Conservation (phyloP, 1,139 yeast species). For the Yamadazyma buinensis region DNA sequence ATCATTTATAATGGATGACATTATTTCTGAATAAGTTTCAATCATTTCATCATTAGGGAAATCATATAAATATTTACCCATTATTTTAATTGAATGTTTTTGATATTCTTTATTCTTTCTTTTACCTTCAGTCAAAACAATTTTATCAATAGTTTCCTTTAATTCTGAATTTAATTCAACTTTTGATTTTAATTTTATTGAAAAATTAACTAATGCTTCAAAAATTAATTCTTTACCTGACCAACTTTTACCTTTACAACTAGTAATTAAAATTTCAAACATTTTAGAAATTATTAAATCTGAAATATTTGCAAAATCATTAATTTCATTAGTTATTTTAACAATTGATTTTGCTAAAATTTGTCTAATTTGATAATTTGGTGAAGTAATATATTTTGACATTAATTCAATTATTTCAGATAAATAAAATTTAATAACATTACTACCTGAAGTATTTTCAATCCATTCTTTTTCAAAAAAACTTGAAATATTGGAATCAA, state of each 20-base stretch:
- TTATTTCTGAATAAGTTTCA: slow-evolving; percentile 35
- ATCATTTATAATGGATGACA: slow-evolving; percentile 32
- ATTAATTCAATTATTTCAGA: slow-evolving; percentile 63
- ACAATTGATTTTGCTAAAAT: slow-evolving; percentile 71
- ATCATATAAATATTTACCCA: slow-evolving; percentile 45
- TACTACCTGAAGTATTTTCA: slow-evolving; percentile 70
- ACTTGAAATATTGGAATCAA: slow-evolving; percentile 39
- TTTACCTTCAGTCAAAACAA: slow-evolving; percentile 58
- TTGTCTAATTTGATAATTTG: slow-evolving; percentile 62
- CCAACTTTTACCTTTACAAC: slow-evolving; percentile 82
- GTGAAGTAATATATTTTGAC: slow-evolving; percentile 49
- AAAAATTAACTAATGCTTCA: slow-evolving; percentile 62
- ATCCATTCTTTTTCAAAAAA: slow-evolving; percentile 71
- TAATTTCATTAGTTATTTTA: slow-evolving; percentile 48
- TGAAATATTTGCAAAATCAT: slow-evolving; percentile 29
- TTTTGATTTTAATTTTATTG: slow-evolving; percentile 40
- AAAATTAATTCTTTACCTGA: slow-evolving; percentile 78
- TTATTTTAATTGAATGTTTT: slow-evolving; percentile 43
- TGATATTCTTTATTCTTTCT: slow-evolving; percentile 69
- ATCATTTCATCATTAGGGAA: slow-evolving; percentile 41
- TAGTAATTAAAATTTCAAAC: slow-evolving; percentile 53
- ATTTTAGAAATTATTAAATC: slow-evolving; percentile 29
- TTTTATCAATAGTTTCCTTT: slow-evolving; percentile 33
- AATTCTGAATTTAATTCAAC: slow-evolving; percentile 21
- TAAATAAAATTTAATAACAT: slow-evolving; percentile 67